These are phyloP conservation scores for Spinacia oleracea DNA, from an alignment of 179 eudicot genomes.

Conservation along the genomic window DNA sequence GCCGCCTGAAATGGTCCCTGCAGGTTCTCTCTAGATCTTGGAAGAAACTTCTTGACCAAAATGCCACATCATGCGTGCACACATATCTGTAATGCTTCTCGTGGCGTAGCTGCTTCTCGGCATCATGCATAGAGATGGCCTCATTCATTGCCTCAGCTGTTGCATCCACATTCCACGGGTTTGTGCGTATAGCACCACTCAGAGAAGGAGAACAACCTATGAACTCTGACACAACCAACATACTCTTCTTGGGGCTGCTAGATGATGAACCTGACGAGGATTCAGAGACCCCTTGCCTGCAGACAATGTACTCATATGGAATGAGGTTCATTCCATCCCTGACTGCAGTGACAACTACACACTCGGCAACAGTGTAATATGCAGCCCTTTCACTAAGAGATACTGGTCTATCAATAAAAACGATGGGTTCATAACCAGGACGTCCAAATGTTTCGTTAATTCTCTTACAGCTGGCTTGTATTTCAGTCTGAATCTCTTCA, in stretches of 20 bases:
- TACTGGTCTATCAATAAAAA: constrained; percentile 51
- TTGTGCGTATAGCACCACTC: constrained; percentile 84
- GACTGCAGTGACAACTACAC: constrained; percentile 82
- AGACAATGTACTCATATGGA: constrained; percentile 81
- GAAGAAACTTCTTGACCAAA: constrained; percentile 78
- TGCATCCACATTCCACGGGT: constrained; percentile 85
- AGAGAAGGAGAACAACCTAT: constrained; percentile 92
- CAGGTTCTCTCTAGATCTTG: constrained; percentile 86
- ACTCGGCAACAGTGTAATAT: constrained; percentile 70
- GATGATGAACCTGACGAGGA: constrained; percentile 36
- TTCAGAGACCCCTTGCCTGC: constrained; percentile 70
- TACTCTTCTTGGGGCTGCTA: constrained; percentile 61
- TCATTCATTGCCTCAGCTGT: constrained; percentile 86
- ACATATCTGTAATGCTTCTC: constrained; percentile 88
- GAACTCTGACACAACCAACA: constrained; percentile 86
- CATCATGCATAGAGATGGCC: constrained; percentile 63
- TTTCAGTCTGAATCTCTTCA: constrained; percentile 72
- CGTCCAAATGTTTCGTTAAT: constrained; percentile 55
- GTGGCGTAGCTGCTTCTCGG: constrained; percentile 82
- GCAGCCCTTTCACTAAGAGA: constrained; percentile 62
- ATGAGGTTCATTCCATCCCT: constrained; percentile 93
- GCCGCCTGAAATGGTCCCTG: constrained; percentile 69
- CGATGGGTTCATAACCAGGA: constrained; percentile 61
- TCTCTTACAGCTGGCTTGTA: constrained; percentile 53
- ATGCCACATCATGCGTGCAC: constrained; percentile 83